A percentile compares a stretch with the other conserved stretches of the same genome.
Evolutionary conservation across 805 yeast species (phyloP).

Genomic region (Pichia paraexigua): DNA sequence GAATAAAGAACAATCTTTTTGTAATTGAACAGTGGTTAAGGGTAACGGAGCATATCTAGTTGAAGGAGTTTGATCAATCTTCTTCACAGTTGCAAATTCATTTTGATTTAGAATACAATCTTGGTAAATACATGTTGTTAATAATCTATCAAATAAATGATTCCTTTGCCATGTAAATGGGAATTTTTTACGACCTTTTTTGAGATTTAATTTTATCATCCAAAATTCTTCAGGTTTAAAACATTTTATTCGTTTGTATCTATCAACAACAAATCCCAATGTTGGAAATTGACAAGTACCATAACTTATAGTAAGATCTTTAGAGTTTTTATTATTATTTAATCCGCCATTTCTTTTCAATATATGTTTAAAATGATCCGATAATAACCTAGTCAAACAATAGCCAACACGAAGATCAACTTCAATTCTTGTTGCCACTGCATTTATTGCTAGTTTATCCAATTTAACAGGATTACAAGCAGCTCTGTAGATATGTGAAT

Average conservation of each 20-base stretch:
- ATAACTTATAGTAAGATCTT: slow-evolving; percentile 46
- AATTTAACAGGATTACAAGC: slow-evolving; percentile 59
- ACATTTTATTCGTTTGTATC: slow-evolving; percentile 65
- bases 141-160: slow-evolving; percentile 64
- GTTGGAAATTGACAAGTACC: slow-evolving; percentile 98
- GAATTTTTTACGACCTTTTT: slow-evolving; percentile 34
- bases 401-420: slow-evolving; percentile 85
- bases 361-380: slow-evolving; percentile 38
- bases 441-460: slow-evolving; percentile 65
- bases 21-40: slow-evolving; percentile 87
- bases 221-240: slow-evolving; percentile 79
- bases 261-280: slow-evolving; percentile 89
- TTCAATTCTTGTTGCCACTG: slow-evolving; percentile 81
- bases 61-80: slow-evolving; percentile 53
- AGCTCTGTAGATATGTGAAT: slow-evolving; percentile 64
- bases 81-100: slow-evolving; percentile 42
- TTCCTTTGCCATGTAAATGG: slow-evolving; percentile 65
- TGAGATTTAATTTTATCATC: slow-evolving; percentile 51
- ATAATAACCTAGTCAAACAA: slow-evolving; percentile 76
- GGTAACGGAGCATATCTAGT: slow-evolving; percentile 81
- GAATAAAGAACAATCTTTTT: slow-evolving; percentile 70
- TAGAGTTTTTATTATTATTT: slow-evolving; percentile 13
- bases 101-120: slow-evolving; percentile 43
- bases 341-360: slow-evolving; percentile 14
- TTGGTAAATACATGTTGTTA: slow-evolving; percentile 58